Evolutionary conservation across 1,284 basidiomycete genomes (phyloP), one percentile per base, ranked within the genome.

Genomic region (Tremellales sp.): DNA sequence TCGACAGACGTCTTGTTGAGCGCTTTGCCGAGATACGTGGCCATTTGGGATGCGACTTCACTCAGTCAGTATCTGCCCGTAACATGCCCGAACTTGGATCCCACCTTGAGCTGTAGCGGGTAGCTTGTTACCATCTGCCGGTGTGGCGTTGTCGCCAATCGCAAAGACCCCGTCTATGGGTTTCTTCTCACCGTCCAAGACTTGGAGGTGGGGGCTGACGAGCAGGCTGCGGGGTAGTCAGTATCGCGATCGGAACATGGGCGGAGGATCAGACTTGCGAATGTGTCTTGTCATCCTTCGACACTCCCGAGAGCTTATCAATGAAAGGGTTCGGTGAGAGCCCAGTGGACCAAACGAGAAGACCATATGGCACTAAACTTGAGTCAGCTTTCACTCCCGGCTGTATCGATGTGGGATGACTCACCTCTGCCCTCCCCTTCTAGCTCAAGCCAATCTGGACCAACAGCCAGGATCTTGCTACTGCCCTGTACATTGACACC

Each of bases 261-360:
- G 39, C 6, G 17, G 29, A 21, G 44, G 33, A 26, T 27, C 13
- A 24, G 39, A 62, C 75, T 45, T 53, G 84, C 84, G 81, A 81
- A 45, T 79, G 75, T 0, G 82, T 80, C 70, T 80, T 82, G 17
- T 76, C 68, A 55, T 88, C 78, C 63, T 87, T 86, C 61, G 80
- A 72, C 0, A 84, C 75, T 45, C 80, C 82, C 3, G 72, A 68
- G 43, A 89, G 80, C 0, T 78, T 77, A 48, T 80, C 71, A 42
- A 91, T 79, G 37, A 92, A 75, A 7, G 88, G 87, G 62, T 90
- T 90, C 1, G 86, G 82, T 8, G 86, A 80, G 7, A 92, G 77
- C 2, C 87, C 88, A 4, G 89, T 90, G 58, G 83, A 85, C 90
- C 89, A 91, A 17, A 93, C 87, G 4, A 89, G 79, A 33, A 91